Base-by-base conservation (phyloP, 352 stramenopile species). In the Albugo laibachii region DNA sequence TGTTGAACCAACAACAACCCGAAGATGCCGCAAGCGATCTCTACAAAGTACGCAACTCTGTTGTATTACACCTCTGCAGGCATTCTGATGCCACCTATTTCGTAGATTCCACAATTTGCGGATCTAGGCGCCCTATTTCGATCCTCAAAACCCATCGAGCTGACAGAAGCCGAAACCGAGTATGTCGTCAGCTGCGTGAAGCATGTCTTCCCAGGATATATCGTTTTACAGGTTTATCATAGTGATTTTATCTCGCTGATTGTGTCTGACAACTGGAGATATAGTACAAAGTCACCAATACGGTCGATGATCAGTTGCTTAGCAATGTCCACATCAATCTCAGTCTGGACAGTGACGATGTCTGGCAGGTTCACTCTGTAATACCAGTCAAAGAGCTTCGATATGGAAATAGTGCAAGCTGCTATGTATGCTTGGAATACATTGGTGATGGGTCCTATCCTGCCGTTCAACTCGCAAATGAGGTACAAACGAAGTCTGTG, bases 241-340 rank as follows among this genome's bases (percentile, higher is more conserved):
- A 11, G 6, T 16, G 35, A 43, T 1, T 48, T 45, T 52, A 35
- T 55, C 16, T 59, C 15, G 20, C 11, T 41, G 16, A 52, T 14
- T 19, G 3, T 55, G 11, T 41, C 4, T 15, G 42, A 13, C 2
- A 24, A 24, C 44, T 34, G 15, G 34, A 24, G 38, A 55, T 95
- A 16, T 74, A 99, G 73, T 99, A 99, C 59, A 84, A 80, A 38
- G 83, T 99, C 49, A 76, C 93, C 44, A 99, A 99, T 74, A 99
- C 96, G 0, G 92, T 99, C 45, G 94, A 96, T 46, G 92, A 98
- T 50, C 94, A 99, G 71, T 70, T 95, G 24, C 68, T 99, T 47
- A 80, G 86, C 2, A 92, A 98, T 56, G 85, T 97, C 16, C 89
- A 69, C 5, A 71, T 97, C 24, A 88, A 95, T 36, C 81, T 95